These are phyloP conservation scores for Pharus latifolius DNA, from an alignment of 176 grass and related monocot genomes.

Conservation along the genomic window DNA sequence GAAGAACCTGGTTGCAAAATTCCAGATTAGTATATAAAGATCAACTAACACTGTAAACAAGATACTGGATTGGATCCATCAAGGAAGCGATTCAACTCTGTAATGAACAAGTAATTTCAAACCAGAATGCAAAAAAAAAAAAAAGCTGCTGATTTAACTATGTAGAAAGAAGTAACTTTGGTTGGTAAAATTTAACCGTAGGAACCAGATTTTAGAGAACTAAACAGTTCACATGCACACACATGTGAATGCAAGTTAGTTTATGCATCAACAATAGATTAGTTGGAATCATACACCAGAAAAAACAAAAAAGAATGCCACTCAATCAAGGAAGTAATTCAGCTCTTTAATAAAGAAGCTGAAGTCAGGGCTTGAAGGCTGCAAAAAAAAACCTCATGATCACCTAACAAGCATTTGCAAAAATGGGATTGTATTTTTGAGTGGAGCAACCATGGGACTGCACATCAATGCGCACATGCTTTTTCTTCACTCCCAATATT, in stretches of 20 bases:
- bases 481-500: neutral
- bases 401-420: no score
- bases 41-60: neutral
- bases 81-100: no score
- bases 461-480: neutral
- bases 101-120: no score
- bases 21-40: constrained; percentile 13
- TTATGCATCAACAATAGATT: neutral
- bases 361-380: no score
- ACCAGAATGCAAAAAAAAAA: no score
- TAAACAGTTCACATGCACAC: neutral
- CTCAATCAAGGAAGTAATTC: neutral
- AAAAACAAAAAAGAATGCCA: neutral
- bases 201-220: neutral
- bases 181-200: no score
- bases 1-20: constrained; percentile 74
- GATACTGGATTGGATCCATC: no score
- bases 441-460: no score
- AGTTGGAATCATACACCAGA: neutral
- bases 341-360: neutral
- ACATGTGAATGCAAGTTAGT: neutral
- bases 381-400: no score
- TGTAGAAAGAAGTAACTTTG: no score
- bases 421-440: no score
- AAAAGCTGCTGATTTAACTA: no score